These are phyloP conservation scores for Calonectria ilicicola DNA, from an alignment of 2,329 filamentous ascomycete species.

Conservation along the genomic window DNA sequence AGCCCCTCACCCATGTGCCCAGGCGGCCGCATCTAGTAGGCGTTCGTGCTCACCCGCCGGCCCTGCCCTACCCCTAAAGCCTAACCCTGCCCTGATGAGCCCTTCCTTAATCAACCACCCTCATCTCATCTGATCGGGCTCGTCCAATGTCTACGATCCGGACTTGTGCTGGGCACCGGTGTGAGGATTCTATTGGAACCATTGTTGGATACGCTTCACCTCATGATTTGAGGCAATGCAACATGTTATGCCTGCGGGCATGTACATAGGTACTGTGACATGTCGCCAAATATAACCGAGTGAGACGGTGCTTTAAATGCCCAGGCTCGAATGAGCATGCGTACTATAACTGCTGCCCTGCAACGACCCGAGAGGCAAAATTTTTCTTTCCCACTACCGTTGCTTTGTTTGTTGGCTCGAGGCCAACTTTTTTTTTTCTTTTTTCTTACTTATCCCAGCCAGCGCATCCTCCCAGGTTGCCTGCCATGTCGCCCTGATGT, in stretches of 20 bases:
- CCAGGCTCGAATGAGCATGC: background rate
- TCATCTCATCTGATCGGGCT: constrained; percentile 20
- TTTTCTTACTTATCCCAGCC: background rate
- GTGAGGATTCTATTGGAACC: background rate
- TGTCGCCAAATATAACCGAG: background rate
- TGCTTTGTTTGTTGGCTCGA: background rate
- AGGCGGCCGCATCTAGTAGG: constrained; percentile 19
- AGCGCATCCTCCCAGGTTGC: background rate
- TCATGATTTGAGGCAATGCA: background rate
- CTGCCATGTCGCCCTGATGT: constrained; percentile 6
- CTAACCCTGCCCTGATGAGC: constrained; percentile 21
- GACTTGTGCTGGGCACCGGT: background rate
- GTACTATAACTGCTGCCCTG: background rate
- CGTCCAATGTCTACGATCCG: background rate
- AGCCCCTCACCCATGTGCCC: constrained; percentile 14
- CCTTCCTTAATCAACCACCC: constrained; percentile 11
- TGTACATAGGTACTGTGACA: constrained; percentile 3
- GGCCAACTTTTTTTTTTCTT: background rate
- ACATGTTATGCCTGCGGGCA: background rate
- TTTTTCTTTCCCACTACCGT: background rate
- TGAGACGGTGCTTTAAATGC: background rate
- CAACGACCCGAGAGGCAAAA: background rate
- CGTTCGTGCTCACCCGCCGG: constrained; percentile 14
- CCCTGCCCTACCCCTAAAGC: constrained; percentile 22
- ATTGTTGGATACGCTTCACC: background rate